A percentile compares a stretch with the other conserved stretches of the same genome.
Conservation (phyloP, 352 stramenopile genomes). For the Phytophthora foliorum region DNA sequence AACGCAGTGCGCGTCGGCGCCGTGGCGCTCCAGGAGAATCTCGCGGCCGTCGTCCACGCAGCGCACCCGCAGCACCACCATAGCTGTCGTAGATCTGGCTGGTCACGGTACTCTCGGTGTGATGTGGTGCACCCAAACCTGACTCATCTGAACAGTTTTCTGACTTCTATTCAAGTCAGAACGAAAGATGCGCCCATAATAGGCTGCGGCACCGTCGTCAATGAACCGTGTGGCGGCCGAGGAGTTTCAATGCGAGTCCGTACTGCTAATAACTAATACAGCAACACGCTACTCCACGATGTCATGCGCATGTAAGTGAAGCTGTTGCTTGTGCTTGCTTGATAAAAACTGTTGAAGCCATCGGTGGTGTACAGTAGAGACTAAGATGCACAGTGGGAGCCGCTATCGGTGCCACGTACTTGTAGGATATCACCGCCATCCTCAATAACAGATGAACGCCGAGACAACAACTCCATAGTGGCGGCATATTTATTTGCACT, state of each 20-base stretch:
- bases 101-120: not conserved
- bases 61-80: constrained; percentile 56
- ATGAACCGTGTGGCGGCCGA: too few species aligned
- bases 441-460: not conserved
- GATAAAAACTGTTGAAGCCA: constrained; percentile 17
- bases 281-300: too few species aligned
- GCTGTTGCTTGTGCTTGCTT: not conserved
- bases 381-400: constrained; percentile 37
- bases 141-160: constrained; percentile 28
- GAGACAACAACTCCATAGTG: not conserved
- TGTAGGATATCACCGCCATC: not conserved
- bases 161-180: constrained; percentile 23
- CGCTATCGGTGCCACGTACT: constrained; percentile 25
- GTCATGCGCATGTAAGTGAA: too few species aligned
- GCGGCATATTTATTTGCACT: constrained; percentile 30
- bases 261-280: too few species aligned
- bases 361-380: constrained; percentile 2
- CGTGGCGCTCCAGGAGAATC: constrained; percentile 59
- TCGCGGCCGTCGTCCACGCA: constrained; percentile 67
- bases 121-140: constrained; percentile 15
- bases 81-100: not conserved
- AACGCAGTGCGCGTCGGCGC: constrained; percentile 45
- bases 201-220: too few species aligned
- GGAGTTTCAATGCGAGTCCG: not conserved
- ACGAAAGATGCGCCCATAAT: not conserved